A percentile compares a stretch with the other conserved stretches of the same genome.
Conservation (phyloP, 768 basidiomycete genomes). For the Suillus spraguei region DNA sequence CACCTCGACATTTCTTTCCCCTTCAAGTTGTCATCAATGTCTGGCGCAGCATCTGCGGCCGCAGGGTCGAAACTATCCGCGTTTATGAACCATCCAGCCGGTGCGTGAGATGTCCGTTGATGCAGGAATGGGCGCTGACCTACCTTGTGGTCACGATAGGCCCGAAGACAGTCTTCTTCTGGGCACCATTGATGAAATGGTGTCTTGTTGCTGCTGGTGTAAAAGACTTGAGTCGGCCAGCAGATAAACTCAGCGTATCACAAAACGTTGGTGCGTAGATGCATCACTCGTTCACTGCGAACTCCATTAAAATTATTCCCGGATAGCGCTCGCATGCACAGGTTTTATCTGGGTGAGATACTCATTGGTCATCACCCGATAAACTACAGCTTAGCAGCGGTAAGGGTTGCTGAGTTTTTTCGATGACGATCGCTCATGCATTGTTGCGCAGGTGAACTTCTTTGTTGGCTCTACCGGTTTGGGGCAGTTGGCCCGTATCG, state of each 20-base stretch:
- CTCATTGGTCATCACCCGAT: constrained; percentile 90
- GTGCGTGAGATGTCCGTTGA: constrained; percentile 41
- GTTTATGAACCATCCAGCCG: constrained; percentile 95
- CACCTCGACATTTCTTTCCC: constrained; percentile 3
- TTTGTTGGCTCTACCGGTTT: constrained; percentile 72
- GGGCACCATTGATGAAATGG: constrained; percentile 97
- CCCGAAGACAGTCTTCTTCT: constrained; percentile 96
- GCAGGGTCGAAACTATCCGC: constrained; percentile 75
- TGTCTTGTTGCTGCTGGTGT: constrained; percentile 80
- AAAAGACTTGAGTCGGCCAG: constrained; percentile 85
- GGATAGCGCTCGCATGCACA: constrained; percentile 83
- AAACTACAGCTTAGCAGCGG: constrained; percentile 94
- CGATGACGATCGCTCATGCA: constrained; percentile 38
- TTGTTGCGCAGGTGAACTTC: constrained; percentile 57
- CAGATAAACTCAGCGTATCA: constrained; percentile 90
- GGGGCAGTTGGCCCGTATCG: constrained; percentile 64
- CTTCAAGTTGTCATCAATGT: constrained; percentile 50
- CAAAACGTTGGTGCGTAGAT: constrained; percentile 83
- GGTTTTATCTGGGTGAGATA: constrained; percentile 99
- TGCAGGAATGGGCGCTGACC: not conserved
- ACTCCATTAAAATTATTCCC: constrained; percentile 6
- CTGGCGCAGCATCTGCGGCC: constrained; percentile 77
- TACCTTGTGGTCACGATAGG: constrained; percentile 42
- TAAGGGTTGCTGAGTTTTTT: constrained; percentile 42
- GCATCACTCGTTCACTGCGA: not conserved